Evolutionary conservation across 148 eudicot genomes (phyloP).

Genomic region (Beta vulgaris): DNA sequence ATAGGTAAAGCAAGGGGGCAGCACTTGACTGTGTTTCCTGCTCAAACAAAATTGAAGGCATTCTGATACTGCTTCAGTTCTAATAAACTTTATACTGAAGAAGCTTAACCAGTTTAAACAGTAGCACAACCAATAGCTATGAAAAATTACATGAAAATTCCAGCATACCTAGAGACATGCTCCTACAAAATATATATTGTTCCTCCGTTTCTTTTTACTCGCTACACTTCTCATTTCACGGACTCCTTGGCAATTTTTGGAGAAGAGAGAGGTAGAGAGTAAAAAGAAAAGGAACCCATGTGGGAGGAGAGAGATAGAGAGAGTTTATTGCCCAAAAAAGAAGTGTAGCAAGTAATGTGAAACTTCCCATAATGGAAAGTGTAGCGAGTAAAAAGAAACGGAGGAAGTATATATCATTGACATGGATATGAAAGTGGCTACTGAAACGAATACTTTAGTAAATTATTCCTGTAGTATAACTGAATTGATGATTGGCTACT

Average conservation of each 20-base stretch:
- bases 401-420: background rate
- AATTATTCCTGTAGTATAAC: background rate
- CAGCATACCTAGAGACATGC: background rate
- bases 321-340: too few relatives aligned
- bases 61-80: background rate
- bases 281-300: too few relatives aligned
- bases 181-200: too few relatives aligned
- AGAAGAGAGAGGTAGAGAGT: too few relatives aligned
- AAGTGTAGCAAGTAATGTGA: too few relatives aligned
- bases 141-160: background rate
- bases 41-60: slow-evolving; percentile 19
- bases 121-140: background rate
- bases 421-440: background rate
- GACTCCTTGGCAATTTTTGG: too few relatives aligned
- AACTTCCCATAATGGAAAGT: too few relatives aligned
- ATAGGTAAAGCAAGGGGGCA: slow-evolving; percentile 62
- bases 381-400: too few relatives aligned
- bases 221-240: too few relatives aligned
- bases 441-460: background rate
- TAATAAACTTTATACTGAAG: background rate
- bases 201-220: too few relatives aligned
- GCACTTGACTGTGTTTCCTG: slow-evolving; percentile 55
- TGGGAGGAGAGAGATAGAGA: too few relatives aligned
- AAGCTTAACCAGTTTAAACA: background rate
- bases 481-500: too few relatives aligned